Evolutionary conservation across 108 stramenopile species (phyloP).

Genomic region (Craspedostauros australis): DNA sequence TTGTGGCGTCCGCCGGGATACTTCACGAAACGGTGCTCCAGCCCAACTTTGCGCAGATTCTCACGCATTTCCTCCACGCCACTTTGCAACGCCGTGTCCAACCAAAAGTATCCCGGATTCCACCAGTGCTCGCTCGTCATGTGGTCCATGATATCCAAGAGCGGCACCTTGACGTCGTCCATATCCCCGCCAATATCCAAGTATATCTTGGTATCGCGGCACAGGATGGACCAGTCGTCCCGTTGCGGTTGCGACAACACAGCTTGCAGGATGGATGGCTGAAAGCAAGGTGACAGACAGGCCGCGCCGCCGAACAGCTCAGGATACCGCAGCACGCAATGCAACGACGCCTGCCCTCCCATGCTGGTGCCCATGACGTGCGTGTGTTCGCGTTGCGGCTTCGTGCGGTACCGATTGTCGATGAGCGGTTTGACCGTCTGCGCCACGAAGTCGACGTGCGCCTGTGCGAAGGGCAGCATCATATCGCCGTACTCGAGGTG

Average conservation of each 20-base stretch:
- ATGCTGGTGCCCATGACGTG: slow-evolving; percentile 50
- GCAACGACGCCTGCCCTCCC: slow-evolving; percentile 66
- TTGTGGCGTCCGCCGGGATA: slow-evolving; percentile 68
- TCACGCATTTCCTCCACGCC: slow-evolving; percentile 44
- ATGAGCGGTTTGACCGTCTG: slow-evolving; percentile 51
- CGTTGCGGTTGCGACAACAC: slow-evolving; percentile 1
- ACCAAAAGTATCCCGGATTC: slow-evolving; percentile 75
- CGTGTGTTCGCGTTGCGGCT: slow-evolving; percentile 13
- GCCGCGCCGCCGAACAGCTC: slow-evolving; percentile 57
- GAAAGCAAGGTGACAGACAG: slow-evolving; percentile 63
- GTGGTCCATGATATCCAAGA: slow-evolving; percentile 56
- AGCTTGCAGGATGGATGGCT: slow-evolving; percentile 36
- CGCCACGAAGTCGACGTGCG: slow-evolving; percentile 64
- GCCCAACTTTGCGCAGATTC: slow-evolving; percentile 29
- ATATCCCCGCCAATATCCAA: slow-evolving; percentile 68
- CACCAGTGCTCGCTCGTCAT: slow-evolving; percentile 57
- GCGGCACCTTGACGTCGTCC: slow-evolving; percentile 40
- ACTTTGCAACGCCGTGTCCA: slow-evolving; percentile 55
- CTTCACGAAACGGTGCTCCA: slow-evolving; percentile 29
- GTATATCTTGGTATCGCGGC: slow-evolving; percentile 45
- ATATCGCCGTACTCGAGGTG: slow-evolving; percentile 60
- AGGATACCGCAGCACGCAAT: slow-evolving; percentile 53
- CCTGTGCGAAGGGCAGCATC: slow-evolving; percentile 41
- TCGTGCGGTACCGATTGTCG: slow-evolving; percentile 40
- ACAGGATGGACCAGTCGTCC: background rate